Conservation (phyloP, 352 stramenopile genomes). For the Phytophthora meadii region DNA sequence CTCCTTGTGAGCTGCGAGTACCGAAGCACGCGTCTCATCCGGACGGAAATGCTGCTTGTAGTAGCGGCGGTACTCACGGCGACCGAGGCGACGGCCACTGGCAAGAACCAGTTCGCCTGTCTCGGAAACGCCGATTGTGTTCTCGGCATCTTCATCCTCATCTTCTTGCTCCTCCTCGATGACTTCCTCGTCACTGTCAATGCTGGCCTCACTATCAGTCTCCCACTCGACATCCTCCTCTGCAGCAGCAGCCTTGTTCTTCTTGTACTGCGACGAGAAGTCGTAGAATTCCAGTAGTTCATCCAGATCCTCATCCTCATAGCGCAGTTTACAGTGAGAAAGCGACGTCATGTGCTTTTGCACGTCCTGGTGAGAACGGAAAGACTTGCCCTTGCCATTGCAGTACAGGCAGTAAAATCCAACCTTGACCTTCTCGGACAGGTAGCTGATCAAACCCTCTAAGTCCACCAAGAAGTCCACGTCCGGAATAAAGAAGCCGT, state of each 20-base stretch:
- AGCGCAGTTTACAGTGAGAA: conserved; percentile 92
- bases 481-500: conserved; percentile 97
- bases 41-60: conserved; percentile 91
- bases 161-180: conserved; percentile 61
- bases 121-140: conserved; percentile 82
- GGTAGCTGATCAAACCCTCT: conserved; percentile 92
- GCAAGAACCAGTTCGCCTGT: conserved; percentile 90
- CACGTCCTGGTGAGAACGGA: conserved; percentile 88
- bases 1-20: conserved; percentile 84
- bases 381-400: conserved; percentile 91
- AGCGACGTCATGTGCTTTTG: conserved; percentile 96
- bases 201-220: conserved; percentile 81
- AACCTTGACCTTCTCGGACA: conserved; percentile 96
- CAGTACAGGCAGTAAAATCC: conserved; percentile 96
- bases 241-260: conserved; percentile 33
- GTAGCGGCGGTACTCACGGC: conserved; percentile 90
- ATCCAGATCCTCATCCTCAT: conserved; percentile 91
- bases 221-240: conserved; percentile 75
- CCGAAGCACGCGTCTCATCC: conserved; percentile 75
- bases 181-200: conserved; percentile 79
- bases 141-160: conserved; percentile 52
- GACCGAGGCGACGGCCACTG: conserved; percentile 85
- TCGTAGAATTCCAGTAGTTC: conserved; percentile 93
- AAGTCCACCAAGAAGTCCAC: conserved; percentile 92
- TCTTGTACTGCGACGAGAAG: conserved; percentile 87